Evolutionary conservation across 106 monocot genomes (phyloP), one percentile per base, ranked within the genome.

Genomic region (Platanthera guangdongensis): DNA sequence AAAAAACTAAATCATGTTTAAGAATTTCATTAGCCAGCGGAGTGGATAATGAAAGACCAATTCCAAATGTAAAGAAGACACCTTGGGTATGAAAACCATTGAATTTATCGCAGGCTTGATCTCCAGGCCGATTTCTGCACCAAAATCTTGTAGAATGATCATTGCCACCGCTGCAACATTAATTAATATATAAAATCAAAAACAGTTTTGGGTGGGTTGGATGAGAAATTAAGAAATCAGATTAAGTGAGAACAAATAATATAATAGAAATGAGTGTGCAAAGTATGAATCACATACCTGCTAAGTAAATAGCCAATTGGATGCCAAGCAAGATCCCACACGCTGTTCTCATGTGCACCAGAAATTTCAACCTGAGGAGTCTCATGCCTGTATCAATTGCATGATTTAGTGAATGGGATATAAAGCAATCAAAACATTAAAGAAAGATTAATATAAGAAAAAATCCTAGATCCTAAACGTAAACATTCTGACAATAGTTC

Each of bases 241-340:
- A 39, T 1, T 39, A 39, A 39, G 39, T 39, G 39, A 39, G 39
- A 3, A 39, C 39, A 39, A 39, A 39, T 39, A 60, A 50, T 45
- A 57, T 19, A 57, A 11, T 8, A 62, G 39, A 47, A 13, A 60
- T 60, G n/a, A 19, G 8, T 60, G 19, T 59, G 59, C 19, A 25
- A 11, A 0, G 30, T 10, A 65, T 30, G 9, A 65, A 65, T 65
- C 2, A 3, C 25, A 77, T 84, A 94, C 99, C 99, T 99, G 99
- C 91, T 90, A 81, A 99, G 94, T 60, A 99, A 79, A 87, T 99
- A 99, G 52, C 99, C 99, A 84, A 94, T 85, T 52, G 99, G 99
- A 82, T 99, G 99, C 99, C 99, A 99, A 78, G 88, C 84, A 79
- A 99, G 91, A 84, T 99, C 99, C 94, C 94, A 99, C 15, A 99